Base-by-base conservation (phyloP, 192 early-diverging fungal genomes). In the Coemansia sp. region DNA sequence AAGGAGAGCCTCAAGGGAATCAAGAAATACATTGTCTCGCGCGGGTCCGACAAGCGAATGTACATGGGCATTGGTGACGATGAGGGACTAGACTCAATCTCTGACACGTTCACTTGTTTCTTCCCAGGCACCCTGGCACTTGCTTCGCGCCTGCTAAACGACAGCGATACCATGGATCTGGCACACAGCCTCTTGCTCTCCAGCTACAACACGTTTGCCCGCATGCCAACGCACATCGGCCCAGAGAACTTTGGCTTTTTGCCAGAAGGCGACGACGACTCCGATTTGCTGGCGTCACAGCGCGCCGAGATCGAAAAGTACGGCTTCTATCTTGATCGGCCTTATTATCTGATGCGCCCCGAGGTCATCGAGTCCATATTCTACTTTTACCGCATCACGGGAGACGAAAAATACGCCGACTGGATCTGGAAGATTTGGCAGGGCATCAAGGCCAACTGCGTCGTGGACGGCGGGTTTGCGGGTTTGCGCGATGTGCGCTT, bases 321-420 rank as follows among this genome's bases (percentile, higher is more conserved):
- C 33, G 76, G 76, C 0, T 72, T 78, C 52, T 72, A 72, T 27
- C 50, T 72, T 10, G 69, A 72, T 50, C 60, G 66, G 31, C 70
- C 67, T 2, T 67, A 65, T 56, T 78, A 93, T 60, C 71, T 93
- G 56, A 79, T 98, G 69, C 79, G 95, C 49, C 95, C 67, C 75
- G 95, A 98, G 63, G 90, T 87, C 5, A 82, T 98, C 8, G 95
- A 98, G 70, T 87, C 84, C 19, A 73, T 95, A 40, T 93, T 95
- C 66, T 81, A 90, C 26, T 72, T 95, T 39, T 94, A 85, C 65
- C 70, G 92, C 18, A 70, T 92, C 26, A 98, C 95, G n/a, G 90
- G 92, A 13, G 84, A 98, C 46, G 78, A 80, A 42, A 83, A 79
- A 53, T 98, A 94, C 66, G 78, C 74, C 53, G 81, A 86, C 39